Conservation (phyloP, 2,329 filamentous ascomycete species). For the Epichloe baconii region DNA sequence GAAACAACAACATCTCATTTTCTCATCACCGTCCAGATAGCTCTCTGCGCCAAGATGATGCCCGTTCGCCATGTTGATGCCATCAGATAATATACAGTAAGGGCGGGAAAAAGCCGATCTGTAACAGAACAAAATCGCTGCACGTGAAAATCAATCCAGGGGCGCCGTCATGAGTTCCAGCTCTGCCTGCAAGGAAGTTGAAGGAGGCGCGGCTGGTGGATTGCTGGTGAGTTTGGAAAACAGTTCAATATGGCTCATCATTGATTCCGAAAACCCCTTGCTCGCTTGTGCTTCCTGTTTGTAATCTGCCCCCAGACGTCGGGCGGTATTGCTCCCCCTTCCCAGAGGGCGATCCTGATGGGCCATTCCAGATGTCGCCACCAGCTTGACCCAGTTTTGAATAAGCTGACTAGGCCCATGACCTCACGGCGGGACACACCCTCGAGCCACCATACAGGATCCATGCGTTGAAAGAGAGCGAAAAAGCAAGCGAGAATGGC, state of each 20-base stretch:
- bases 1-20: not conserved
- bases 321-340: slow-evolving; percentile 37
- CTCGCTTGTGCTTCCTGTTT: slow-evolving; percentile 26
- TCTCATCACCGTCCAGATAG: not conserved
- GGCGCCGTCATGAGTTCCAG: slow-evolving; percentile 19
- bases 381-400: slow-evolving; percentile 45
- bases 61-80: not conserved
- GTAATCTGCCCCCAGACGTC: slow-evolving; percentile 43
- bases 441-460: slow-evolving; percentile 56
- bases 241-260: slow-evolving; percentile 27
- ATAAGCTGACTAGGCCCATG: slow-evolving; percentile 46
- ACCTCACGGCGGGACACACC: slow-evolving; percentile 54
- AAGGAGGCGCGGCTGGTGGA: slow-evolving; percentile 13
- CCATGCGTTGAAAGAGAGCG: slow-evolving; percentile 48
- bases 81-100: not conserved
- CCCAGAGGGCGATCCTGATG: slow-evolving; percentile 44
- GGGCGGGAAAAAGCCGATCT: too few species aligned
- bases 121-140: not conserved
- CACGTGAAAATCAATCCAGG: slow-evolving; percentile 16
- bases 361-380: slow-evolving; percentile 51
- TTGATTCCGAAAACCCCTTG: slow-evolving; percentile 21
- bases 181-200: slow-evolving; percentile 19
- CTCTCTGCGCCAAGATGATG: not conserved
- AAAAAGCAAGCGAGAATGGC: slow-evolving; percentile 55
- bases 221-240: slow-evolving; percentile 25